Conservation (phyloP, 345 rosid genomes). For the Corchorus olitorius region DNA sequence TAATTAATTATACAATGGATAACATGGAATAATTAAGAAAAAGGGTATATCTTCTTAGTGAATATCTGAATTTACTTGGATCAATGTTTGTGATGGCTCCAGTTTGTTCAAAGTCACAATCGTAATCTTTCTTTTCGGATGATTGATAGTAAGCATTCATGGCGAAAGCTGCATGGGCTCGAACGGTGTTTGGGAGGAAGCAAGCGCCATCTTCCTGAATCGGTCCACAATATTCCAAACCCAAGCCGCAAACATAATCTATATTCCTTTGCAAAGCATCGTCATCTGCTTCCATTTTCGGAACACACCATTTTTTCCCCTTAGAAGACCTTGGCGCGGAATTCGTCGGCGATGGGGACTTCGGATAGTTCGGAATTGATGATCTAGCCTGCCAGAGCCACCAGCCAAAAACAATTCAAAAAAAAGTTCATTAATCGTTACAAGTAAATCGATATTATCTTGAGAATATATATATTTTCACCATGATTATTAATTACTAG, state of each 20-base stretch:
- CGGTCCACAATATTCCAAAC: slow-evolving; percentile 55
- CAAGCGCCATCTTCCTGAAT: slow-evolving; percentile 52
- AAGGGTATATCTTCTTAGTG: no score
- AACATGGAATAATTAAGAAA: no score
- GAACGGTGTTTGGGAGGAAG: slow-evolving; percentile 61
- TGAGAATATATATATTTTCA: neutral
- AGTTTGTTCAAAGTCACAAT: slow-evolving; percentile 63
- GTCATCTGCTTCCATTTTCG: slow-evolving; percentile 48
- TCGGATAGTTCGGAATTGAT: slow-evolving; percentile 39
- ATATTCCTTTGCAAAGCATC: slow-evolving; percentile 64
- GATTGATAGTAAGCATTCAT: slow-evolving; percentile 74
- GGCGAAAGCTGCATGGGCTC: slow-evolving; percentile 69
- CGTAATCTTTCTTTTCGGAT: slow-evolving; percentile 43
- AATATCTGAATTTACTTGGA: slow-evolving; percentile 53
- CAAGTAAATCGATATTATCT: neutral
- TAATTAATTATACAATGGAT: neutral
- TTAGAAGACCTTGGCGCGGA: slow-evolving; percentile 24
- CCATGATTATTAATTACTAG: slow-evolving; percentile 30
- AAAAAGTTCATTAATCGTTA: neutral
- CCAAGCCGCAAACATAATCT: slow-evolving; percentile 67
- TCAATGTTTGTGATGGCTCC: slow-evolving; percentile 44
- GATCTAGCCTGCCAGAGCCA: slow-evolving; percentile 52
- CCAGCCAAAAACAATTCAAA: neutral
- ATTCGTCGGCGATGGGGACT: slow-evolving; percentile 18
- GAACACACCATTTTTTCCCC: slow-evolving; percentile 52